Evolutionary conservation across 2,329 filamentous ascomycete genomes (phyloP).

Genomic region (Didymella keratinophila): DNA sequence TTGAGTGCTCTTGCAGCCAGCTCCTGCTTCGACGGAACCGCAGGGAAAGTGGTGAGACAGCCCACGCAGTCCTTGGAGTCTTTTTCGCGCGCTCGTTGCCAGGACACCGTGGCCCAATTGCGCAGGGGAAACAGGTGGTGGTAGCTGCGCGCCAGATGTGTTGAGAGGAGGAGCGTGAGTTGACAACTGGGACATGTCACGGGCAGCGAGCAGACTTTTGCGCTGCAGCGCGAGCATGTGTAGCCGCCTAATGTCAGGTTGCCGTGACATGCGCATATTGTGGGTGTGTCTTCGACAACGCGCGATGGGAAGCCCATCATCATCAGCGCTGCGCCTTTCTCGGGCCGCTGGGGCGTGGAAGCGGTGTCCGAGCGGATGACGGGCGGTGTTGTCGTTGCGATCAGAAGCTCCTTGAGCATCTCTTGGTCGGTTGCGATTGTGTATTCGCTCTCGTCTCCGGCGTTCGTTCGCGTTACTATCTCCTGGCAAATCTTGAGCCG

Average conservation of each 20-base stretch:
- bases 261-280: slow-evolving; percentile 91
- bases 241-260: slow-evolving; percentile 85
- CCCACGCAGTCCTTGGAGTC: slow-evolving; percentile 72
- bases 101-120: slow-evolving; percentile 91
- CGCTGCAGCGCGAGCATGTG: slow-evolving; percentile 84
- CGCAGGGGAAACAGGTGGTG: slow-evolving; percentile 62
- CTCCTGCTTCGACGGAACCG: slow-evolving; percentile 28
- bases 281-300: slow-evolving; percentile 74
- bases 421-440: slow-evolving; percentile 85
- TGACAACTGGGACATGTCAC: slow-evolving; percentile 91
- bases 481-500: slow-evolving; percentile 93
- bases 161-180: slow-evolving; percentile 91
- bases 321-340: slow-evolving; percentile 67
- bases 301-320: slow-evolving; percentile 99
- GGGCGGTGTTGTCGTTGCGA: slow-evolving; percentile 87
- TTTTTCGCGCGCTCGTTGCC: slow-evolving; percentile 69
- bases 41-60: slow-evolving; percentile 77
- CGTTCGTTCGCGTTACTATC: slow-evolving; percentile 86
- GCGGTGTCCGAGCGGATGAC: slow-evolving; percentile 69
- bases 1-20: slow-evolving; percentile 19
- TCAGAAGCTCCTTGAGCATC: slow-evolving; percentile 87
- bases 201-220: slow-evolving; percentile 88
- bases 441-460: slow-evolving; percentile 78
- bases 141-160: slow-evolving; percentile 56
- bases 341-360: slow-evolving; percentile 43